Conservation (phyloP, 1,284 basidiomycete species). For the Ceratobasidium sp. region DNA sequence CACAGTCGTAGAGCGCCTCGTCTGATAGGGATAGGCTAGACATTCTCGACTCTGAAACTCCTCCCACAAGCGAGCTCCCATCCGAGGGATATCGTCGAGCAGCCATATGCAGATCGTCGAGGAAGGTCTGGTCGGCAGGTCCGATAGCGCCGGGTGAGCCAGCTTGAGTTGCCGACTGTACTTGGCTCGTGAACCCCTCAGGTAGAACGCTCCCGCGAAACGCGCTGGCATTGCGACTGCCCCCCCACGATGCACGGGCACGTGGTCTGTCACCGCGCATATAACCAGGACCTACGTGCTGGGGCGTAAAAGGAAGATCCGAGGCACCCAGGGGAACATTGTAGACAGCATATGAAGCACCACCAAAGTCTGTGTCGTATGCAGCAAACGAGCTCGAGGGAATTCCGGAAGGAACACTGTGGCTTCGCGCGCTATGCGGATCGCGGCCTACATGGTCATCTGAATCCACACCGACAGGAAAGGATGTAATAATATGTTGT, state of each 20-base stretch:
- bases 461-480: not conserved
- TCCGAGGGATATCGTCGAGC: not conserved
- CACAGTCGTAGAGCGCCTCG: slow-evolving; percentile 25
- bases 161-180: not conserved
- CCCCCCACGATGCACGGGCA: not conserved
- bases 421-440: not conserved
- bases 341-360: not conserved
- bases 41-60: slow-evolving; percentile 27
- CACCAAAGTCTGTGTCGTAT: not conserved
- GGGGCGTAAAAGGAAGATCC: not conserved
- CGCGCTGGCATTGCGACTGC: not conserved
- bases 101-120: not conserved
- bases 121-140: not conserved
- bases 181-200: slow-evolving; percentile 8
- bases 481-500: not conserved
- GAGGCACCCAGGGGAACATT: not conserved
- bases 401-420: not conserved
- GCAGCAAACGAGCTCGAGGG: not conserved
- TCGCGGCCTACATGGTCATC: not conserved
- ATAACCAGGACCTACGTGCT: not conserved
- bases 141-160: not conserved
- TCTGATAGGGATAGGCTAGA: slow-evolving; percentile 39
- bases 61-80: not conserved
- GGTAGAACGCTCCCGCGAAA: slow-evolving; percentile 8
- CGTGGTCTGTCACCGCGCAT: not conserved